A percentile compares a stretch with the other conserved stretches of the same genome.
phyloP scores from a whole-genome alignment of 306 rosid genomes.

The Dalbergia oliveri region DNA sequence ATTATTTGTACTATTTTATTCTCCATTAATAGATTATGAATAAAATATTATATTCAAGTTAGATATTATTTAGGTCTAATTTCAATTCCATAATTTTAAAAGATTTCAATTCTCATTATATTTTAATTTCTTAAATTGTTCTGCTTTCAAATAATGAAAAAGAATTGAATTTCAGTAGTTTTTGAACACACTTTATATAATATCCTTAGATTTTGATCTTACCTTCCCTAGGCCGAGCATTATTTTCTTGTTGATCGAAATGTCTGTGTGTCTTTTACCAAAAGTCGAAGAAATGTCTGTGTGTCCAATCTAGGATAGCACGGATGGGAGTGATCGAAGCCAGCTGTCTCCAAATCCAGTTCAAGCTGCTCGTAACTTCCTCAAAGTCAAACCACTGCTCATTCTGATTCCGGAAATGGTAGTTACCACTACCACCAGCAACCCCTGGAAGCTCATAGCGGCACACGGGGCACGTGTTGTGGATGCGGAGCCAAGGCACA shows the following conservation, averaged over 20 bases:
- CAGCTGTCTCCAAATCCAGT: conserved; percentile 62
- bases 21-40: no score
- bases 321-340: conserved; percentile 57
- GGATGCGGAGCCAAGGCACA: conserved; percentile 72
- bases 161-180: no score
- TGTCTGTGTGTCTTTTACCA: conserved; percentile 36
- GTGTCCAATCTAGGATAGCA: conserved; percentile 53
- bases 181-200: no score
- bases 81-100: no score
- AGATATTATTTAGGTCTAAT: no score
- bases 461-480: conserved; percentile 81
- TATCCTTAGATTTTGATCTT: conserved; percentile 8
- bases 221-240: conserved; percentile 37
- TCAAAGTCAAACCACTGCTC: conserved; percentile 34
- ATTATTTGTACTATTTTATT: no score
- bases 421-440: neutral
- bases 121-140: no score
- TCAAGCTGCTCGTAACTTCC: conserved; percentile 38
- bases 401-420: neutral
- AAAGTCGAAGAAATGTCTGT: conserved; percentile 30
- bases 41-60: no score
- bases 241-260: conserved; percentile 32
- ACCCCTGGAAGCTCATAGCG: conserved; percentile 52
- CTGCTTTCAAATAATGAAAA: no score
- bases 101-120: no score